A percentile compares a stretch with the other conserved stretches of the same genome.
Evolutionary conservation across 2,329 filamentous ascomycete genomes (phyloP).

Genomic region (Botrytis sinoallii): DNA sequence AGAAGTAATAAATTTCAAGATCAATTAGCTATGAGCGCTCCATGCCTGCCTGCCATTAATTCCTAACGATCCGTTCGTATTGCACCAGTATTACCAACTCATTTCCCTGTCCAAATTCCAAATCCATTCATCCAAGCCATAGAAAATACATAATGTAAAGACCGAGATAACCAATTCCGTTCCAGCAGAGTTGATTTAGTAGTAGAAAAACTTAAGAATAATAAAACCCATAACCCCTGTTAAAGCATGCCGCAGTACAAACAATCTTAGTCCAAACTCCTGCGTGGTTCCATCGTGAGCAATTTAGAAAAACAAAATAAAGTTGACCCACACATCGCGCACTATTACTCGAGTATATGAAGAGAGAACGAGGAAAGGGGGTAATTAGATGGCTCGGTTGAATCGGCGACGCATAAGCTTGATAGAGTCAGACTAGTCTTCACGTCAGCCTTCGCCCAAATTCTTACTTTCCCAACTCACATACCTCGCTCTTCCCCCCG

Average conservation of each 20-base stretch:
- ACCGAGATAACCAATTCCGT: background rate
- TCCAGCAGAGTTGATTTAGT: background rate
- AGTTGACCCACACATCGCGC: background rate
- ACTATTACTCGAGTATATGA: background rate
- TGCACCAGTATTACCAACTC: background rate
- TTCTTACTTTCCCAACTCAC: background rate
- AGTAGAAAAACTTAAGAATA: background rate
- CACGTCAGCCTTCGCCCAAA: background rate
- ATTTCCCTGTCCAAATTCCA: background rate
- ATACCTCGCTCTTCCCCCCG: background rate
- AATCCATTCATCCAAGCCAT: background rate
- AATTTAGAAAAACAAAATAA: background rate
- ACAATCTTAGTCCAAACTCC: background rate
- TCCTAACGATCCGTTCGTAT: background rate
- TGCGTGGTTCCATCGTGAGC: background rate
- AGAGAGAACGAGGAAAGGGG: background rate
- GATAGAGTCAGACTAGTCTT: background rate
- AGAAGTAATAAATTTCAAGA: too few species aligned
- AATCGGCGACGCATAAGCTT: background rate
- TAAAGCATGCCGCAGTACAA: background rate
- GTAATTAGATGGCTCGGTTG: background rate
- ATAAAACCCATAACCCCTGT: background rate
- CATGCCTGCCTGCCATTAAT: background rate
- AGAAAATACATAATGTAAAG: background rate
- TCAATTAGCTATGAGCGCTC: too few species aligned